Base-by-base conservation (phyloP, 2,329 filamentous ascomycete species). In the Arthrobotrys megalospora region DNA sequence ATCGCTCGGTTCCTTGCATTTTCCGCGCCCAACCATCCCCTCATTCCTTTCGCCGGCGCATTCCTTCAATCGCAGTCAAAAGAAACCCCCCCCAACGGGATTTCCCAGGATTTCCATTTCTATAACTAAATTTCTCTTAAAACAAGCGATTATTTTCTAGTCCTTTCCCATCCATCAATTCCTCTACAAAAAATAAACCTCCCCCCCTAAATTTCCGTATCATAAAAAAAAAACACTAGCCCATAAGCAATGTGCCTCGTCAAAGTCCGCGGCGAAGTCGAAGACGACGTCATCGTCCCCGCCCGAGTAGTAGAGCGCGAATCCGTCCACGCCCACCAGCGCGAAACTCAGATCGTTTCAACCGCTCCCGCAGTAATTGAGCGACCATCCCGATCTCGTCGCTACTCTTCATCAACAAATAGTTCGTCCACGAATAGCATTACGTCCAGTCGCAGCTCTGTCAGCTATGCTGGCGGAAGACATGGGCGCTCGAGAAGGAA, bases 231-330 rank as follows among this genome's bases (percentile, higher is more conserved):
- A 32, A 32, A 0, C 45, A 41, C 28, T 4, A 66, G 47, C 12
- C 32, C 28, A 45, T 11, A 60, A 50, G 32, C 79, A 69, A 81
- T 82, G 81, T 82, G 81, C 48, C 80, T 82, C 71, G 80, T 82
- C 71, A 81, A 81, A 79, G 81, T 82, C 67, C 80, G 80, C 71
- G 80, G 80, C 41, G 81, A 81, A 66, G 70, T 80, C 14, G 81
- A 81, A 60, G 80, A 81, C 48, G 79, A 80, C 55, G 71, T 77
- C 63, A 62, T 73, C 47, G 78, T 82, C 50, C 80, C 81, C 52
- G 77, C 80, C 19, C 80, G 81, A 24, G 77, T 79, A 16, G 77
- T 79, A 10, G 65, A 71, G 52, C 79, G 65, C 66, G 71, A 72
- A 60, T 63, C 76, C 24, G 64, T 50, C 43, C 60, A 60, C 50